Percentiles rank a stretch among this genome's conserved stretches.
phyloP scores from a whole-genome alignment of 2,329 filamentous ascomycete genomes.

The Venturiaceae sp. region DNA sequence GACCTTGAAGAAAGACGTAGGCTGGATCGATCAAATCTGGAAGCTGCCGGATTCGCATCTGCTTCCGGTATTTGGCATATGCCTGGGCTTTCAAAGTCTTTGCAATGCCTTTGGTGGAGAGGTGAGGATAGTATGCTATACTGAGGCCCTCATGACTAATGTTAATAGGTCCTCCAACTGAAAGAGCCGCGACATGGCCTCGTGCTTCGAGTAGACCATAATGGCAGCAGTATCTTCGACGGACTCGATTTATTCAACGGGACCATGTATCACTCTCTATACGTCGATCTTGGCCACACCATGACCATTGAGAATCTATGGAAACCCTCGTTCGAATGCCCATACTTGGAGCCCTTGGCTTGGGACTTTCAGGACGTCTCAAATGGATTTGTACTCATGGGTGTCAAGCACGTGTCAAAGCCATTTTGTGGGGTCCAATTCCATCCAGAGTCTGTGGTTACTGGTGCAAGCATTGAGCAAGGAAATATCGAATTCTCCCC shows the following conservation, averaged over 20 bases:
- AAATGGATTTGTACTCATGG: constrained; percentile 64
- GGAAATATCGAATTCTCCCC: neutral
- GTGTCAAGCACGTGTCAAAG: constrained; percentile 52
- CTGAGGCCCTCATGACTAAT: neutral
- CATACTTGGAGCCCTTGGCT: constrained; percentile 33
- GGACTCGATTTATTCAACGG: constrained; percentile 51
- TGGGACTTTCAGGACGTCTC: constrained; percentile 34
- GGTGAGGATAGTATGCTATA: constrained; percentile 30
- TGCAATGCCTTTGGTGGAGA: constrained; percentile 57
- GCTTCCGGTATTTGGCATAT: constrained; percentile 78
- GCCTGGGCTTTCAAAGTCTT: constrained; percentile 80
- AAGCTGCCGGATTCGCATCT: constrained; percentile 45
- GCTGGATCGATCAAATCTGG: constrained; percentile 74
- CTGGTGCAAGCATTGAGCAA: constrained; percentile 42
- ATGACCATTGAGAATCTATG: constrained; percentile 19
- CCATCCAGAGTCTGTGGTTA: constrained; percentile 83
- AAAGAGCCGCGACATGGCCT: constrained; percentile 74
- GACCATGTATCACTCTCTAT: constrained; percentile 66
- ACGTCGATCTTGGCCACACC: constrained; percentile 13
- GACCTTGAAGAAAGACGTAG: constrained; percentile 62
- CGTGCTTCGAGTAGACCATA: constrained; percentile 57
- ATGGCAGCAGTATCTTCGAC: constrained; percentile 53
- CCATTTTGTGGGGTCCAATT: constrained; percentile 88
- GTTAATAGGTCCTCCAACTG: constrained; percentile 49
- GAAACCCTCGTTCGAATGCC: constrained; percentile 24